Evolutionary conservation across 169 alveolate species (phyloP), one percentile per base, ranked within the genome.

Genomic region (Besnoitia besnoiti): DNA sequence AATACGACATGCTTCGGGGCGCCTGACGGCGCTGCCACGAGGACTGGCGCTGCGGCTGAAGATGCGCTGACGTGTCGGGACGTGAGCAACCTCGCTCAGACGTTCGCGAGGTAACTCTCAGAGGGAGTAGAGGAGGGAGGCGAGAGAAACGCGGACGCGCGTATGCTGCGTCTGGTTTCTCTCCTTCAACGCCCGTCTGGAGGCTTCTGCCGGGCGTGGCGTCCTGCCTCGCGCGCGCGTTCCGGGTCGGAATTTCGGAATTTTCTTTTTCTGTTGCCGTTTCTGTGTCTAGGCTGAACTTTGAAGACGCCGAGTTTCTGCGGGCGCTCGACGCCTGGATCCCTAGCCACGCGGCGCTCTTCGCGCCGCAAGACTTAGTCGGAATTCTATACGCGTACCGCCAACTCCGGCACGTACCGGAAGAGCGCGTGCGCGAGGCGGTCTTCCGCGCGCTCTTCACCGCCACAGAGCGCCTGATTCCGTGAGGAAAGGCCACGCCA

Each of bases 41-140:
- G n/a, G n/a, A n/a, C 27, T n/a, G 7, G 33, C 12, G 67, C 12
- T 1, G 5, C 67, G n/a, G 24, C 4, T n/a, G 80, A 35, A 42
- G 46, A 35, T 42, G 3, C 24, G 0, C 59, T 77, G 10, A 42
- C 59, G 40, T 44, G 50, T 55, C 87, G 87, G 3, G 87, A 77
- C 87, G 87, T 77, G 59, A 77, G 87, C 87, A 77, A 77, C 35
- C 21, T 77, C 59, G 87, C 87, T 16, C 87, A 77, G 47, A 27
- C 44, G 21, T 77, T 77, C 59, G 87, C 44, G 35, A 77, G 87
- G 87, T 77, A n/a, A 55, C n/a, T n/a, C n/a, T n/a, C n/a, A n/a
- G n/a, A n/a, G n/a, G n/a, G 67, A n/a, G 24, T 5, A 55, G 30
- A 16, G 5, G 67, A 5, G 30, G 67, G 14, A 49, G 14, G 14